Percentiles rank a stretch among this genome's conserved stretches.
Conservation (phyloP, 148 eudicot species). For the Rhododendron mucronatum region DNA sequence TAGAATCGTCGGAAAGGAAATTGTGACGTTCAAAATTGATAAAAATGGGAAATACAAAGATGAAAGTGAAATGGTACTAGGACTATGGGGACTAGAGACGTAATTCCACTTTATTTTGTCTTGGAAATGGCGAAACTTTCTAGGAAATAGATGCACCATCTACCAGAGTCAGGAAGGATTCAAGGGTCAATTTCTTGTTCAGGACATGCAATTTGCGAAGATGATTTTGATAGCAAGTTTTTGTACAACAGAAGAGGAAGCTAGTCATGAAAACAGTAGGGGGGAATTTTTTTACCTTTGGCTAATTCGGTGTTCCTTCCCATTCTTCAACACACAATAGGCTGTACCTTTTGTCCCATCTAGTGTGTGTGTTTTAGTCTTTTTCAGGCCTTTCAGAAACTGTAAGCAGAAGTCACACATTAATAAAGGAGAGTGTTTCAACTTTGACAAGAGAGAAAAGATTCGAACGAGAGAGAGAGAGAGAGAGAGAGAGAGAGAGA, state of each 20-base stretch:
- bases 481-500: not conserved
- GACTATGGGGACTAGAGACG: no score
- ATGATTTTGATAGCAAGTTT: not conserved
- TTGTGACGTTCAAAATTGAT: no score
- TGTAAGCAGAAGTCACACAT: not conserved
- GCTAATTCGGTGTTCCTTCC: not conserved
- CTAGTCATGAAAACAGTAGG: not conserved
- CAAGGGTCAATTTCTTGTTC: constrained; percentile 2
- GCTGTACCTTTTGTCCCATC: constrained; percentile 3
- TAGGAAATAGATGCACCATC: not conserved
- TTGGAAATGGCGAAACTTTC: not conserved
- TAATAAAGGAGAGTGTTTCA: not conserved
- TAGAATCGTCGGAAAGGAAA: no score
- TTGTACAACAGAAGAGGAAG: not conserved
- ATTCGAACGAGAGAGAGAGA: not conserved
- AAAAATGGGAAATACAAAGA: no score
- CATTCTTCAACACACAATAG: not conserved
- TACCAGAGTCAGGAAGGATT: not conserved
- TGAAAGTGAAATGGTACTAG: no score
- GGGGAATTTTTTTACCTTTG: not conserved
- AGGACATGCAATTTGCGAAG: not conserved
- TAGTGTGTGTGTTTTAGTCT: not conserved
- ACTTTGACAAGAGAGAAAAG: not conserved
- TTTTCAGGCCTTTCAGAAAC: not conserved
- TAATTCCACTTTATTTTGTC: not conserved